phyloP scores from a whole-genome alignment of 2,329 filamentous ascomycete species.

The Microsporum audouinii region DNA sequence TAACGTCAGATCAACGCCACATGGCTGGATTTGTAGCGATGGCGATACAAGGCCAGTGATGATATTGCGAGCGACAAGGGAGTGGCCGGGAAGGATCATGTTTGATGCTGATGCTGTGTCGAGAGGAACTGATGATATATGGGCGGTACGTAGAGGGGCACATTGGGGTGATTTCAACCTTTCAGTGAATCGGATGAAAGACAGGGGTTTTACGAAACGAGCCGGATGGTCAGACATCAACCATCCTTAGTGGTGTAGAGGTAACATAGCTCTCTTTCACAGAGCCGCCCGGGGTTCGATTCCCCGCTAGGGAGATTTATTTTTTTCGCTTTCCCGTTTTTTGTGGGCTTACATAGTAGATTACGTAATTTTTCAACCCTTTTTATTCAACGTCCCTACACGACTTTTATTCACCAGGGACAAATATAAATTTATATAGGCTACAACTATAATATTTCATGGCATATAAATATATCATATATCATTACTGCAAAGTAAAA shows the following conservation, averaged over 20 bases:
- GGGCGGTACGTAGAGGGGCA: too few relatives aligned
- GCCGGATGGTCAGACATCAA: conserved; percentile 1
- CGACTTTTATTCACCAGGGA: too few relatives aligned
- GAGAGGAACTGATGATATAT: too few relatives aligned
- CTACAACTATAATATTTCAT: too few relatives aligned
- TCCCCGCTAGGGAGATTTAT: conserved; percentile 3
- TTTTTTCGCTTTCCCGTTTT: neutral
- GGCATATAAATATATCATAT: too few relatives aligned
- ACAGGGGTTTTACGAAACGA: neutral
- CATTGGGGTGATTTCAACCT: too few relatives aligned
- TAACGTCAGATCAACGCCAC: conserved; percentile 19
- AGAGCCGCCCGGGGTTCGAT: conserved; percentile 10
- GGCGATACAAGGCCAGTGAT: conserved; percentile 1
- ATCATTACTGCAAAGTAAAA: too few relatives aligned
- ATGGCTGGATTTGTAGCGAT: conserved; percentile 13
- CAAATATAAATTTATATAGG: too few relatives aligned
- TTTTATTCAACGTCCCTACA: too few relatives aligned
- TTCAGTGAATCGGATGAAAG: neutral
- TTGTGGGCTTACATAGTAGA: neutral
- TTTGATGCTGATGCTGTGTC: neutral
- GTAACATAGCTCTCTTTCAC: conserved; percentile 11
- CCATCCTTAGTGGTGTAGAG: conserved; percentile 10
- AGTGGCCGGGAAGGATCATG: conserved; percentile 4
- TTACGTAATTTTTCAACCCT: neutral
- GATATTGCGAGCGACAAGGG: conserved; percentile 6